Conservation (phyloP, 257 asterid genomes). For the Solanum peruvianum region DNA sequence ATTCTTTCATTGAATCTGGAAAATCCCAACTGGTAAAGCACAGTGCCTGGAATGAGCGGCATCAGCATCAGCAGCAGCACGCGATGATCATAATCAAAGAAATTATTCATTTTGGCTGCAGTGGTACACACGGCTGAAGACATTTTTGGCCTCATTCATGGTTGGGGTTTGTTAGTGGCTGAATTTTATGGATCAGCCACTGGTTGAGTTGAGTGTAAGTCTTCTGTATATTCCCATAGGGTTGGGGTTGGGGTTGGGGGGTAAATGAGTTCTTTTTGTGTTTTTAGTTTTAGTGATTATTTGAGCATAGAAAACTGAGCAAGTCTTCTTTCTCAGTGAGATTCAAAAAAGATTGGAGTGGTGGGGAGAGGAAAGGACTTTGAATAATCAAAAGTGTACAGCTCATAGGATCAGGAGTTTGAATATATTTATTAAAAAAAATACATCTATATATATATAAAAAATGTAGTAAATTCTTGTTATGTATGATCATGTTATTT, state of each 20-base stretch:
- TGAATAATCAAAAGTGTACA: constrained; percentile 68
- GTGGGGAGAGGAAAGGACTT: constrained; percentile 12
- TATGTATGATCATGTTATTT: not conserved
- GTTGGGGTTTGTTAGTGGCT: constrained; percentile 25
- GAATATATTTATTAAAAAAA: constrained; percentile 11
- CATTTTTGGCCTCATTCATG: not conserved
- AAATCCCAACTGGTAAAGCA: not conserved
- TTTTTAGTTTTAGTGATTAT: constrained; percentile 3
- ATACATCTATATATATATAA: not conserved
- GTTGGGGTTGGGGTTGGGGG: constrained; percentile 8
- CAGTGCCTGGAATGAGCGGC: not conserved
- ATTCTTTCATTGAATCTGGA: constrained; percentile 24
- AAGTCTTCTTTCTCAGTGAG: constrained; percentile 14
- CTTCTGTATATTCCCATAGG: constrained; percentile 34
- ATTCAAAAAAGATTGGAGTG: constrained; percentile 22
- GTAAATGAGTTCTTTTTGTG: constrained; percentile 7
- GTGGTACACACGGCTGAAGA: not conserved
- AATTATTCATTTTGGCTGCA: not conserved
- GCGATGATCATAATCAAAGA: not conserved
- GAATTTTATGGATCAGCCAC: constrained; percentile 60
- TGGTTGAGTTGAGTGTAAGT: constrained; percentile 23
- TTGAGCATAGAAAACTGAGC: constrained; percentile 45
- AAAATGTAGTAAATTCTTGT: not conserved
- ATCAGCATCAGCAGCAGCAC: not conserved
- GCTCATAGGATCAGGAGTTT: constrained; percentile 25